phyloP scores from a whole-genome alignment of 2,329 filamentous ascomycete genomes.

The Alternaria panax region DNA sequence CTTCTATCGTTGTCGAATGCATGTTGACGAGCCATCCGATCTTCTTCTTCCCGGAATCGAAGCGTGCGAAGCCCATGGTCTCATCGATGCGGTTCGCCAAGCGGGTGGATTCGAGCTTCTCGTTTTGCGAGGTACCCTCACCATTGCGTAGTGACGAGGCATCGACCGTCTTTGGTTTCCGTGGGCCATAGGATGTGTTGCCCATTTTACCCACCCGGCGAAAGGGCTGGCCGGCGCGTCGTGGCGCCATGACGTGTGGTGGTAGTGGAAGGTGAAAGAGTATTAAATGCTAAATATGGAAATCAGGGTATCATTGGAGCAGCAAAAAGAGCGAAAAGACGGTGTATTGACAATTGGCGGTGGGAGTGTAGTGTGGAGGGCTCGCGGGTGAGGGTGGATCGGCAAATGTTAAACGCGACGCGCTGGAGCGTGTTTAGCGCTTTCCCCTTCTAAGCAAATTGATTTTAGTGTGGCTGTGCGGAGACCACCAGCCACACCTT shows the following conservation, averaged over 20 bases:
- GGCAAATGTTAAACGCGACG: slow-evolving; percentile 31
- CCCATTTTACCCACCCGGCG: slow-evolving; percentile 54
- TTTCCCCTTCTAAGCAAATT: slow-evolving; percentile 35
- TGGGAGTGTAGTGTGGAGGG: slow-evolving; percentile 17
- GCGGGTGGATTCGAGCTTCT: slow-evolving; percentile 85
- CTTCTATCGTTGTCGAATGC: slow-evolving; percentile 85
- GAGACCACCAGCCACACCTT: background rate
- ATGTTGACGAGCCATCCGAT: slow-evolving; percentile 96
- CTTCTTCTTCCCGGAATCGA: slow-evolving; percentile 84
- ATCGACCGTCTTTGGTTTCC: slow-evolving; percentile 78
- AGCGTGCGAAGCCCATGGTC: slow-evolving; percentile 89
- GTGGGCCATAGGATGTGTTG: slow-evolving; percentile 58
- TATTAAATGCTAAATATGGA: slow-evolving; percentile 34
- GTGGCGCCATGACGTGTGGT: slow-evolving; percentile 53
- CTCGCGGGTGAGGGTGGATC: slow-evolving; percentile 17
- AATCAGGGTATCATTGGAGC: slow-evolving; percentile 43
- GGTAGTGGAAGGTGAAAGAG: slow-evolving; percentile 25
- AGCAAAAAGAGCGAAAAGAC: slow-evolving; percentile 27
- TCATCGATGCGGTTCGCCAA: slow-evolving; percentile 92
- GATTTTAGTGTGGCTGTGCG: slow-evolving; percentile 26
- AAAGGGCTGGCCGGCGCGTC: slow-evolving; percentile 51
- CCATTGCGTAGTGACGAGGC: slow-evolving; percentile 74
- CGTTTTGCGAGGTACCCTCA: slow-evolving; percentile 89
- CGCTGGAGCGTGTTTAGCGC: slow-evolving; percentile 29
- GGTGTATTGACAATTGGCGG: slow-evolving; percentile 24